Evolutionary conservation across 1,284 basidiomycete species (phyloP), one percentile per base, ranked within the genome.

Genomic region (Pseudozyma hubeiensis): DNA sequence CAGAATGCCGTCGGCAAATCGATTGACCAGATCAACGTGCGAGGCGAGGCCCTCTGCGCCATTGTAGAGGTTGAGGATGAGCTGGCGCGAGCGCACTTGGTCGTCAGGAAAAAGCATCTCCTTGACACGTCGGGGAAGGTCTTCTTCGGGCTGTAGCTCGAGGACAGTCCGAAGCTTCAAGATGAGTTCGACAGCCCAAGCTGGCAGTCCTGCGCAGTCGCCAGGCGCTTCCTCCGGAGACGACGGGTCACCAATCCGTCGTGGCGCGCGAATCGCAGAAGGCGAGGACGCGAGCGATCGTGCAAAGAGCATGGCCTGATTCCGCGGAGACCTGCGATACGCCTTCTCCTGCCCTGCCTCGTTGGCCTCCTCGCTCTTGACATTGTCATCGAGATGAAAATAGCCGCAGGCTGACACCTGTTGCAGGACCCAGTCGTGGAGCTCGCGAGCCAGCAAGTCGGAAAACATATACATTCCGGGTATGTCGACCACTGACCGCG

Each of bases 61-160:
- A 0, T 66, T 68, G 64, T 87, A 87, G 17, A 86, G 81, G 75
- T 87, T 87, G 55, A 87, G 73, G 50, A 87, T 87, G 19, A 84
- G 33, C 40, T 80, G 81, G 0, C 83, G 84, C 34, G 86, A 86
- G 16, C 63, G 55, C 9, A 43, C 33, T 33, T 58, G 47, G 16
- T 48, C 7, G 0, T 24, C 5, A 6, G 70, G 73, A 34, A 72
- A 73, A 24, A 69, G 44, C 37, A 69, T 10, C 2, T 62, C n/a
- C 29, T 51, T 62, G 41, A 51, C 37, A 5, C 41, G 7, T 1
- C 0, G n/a, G 0, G 61, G 60, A 14, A 68, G 50, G 11, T 46
- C 9, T 2, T 60, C 6, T 4, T 59, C 40, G 7, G 51, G 17
- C 19, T 49, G 13, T 0, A 58, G 34, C 1, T 11, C 16, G 29